Evolutionary conservation across 2,329 filamentous ascomycete genomes (phyloP), one percentile per base, ranked within the genome.

Genomic region (Coniochaeta hoffmannii): DNA sequence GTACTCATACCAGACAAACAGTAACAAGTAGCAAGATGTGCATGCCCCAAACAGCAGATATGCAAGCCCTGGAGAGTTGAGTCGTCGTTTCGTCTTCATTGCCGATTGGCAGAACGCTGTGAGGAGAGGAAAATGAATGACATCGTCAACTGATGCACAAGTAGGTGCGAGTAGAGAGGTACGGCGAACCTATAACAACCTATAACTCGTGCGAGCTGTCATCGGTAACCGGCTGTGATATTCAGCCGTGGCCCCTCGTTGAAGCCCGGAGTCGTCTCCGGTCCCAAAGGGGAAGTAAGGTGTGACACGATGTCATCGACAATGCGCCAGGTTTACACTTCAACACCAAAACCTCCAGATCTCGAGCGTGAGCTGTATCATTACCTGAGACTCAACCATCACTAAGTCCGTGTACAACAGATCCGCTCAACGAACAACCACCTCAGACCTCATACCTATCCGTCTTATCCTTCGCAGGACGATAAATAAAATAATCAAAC

Each of bases 401-500:
- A 7, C 7, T 12, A 32, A 8, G 7, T 32, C 30, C 12, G 30
- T 8, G 30, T 8, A 12, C 12, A 32, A 8, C 7, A 32, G 7
- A 12, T 32, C 17, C 17, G 36, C 17, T 14, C 34, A 36, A 36
- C 7, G 30, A 12, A 32, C 12, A 32, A 32, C 7, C 30, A 32
- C 34, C 15, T 57, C 58, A 71, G n/a, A 72, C 58, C 44, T 79
- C 76, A 58, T 81, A 81, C 11, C 78, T 69, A 59, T 82, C 79
- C 9, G 68, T 73, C 50, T 69, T 60, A 57, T 81, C 64, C 24
- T 73, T 62, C 6, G 75, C 73, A 5, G 79, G 80, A 1, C 71
- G 68, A 62, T 83, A 83, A 0, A 71, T 58, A 55, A 82, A 79
- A 44, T 78, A 74, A 55, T 80, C 78, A 65, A 82, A 82, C 4